A percentile compares a stretch with the other conserved stretches of the same genome.
Conservation (phyloP, 495 filamentous ascomycete species). For the Penicillium maclennaniae region DNA sequence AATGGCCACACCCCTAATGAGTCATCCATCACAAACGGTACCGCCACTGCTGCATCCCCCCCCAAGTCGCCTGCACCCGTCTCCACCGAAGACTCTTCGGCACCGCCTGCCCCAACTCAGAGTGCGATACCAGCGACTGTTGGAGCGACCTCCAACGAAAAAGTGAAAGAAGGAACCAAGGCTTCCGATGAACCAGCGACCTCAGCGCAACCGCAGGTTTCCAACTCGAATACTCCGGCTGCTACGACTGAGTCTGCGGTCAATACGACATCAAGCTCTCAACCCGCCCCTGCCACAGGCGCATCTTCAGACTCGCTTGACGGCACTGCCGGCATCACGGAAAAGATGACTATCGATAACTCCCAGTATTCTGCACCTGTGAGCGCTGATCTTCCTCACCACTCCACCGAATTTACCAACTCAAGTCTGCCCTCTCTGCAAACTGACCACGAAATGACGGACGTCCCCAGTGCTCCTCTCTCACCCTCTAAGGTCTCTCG, state of each 20-base stretch:
- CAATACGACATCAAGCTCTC: conserved; percentile 6
- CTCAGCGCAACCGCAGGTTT: not conserved
- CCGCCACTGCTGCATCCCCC: conserved; percentile 27
- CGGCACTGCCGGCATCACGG: conserved; percentile 5
- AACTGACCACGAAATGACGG: conserved; percentile 40
- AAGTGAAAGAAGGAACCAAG: conserved; percentile 9
- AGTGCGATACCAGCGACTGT: not conserved
- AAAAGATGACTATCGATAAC: conserved; percentile 20
- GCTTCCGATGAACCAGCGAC: not conserved
- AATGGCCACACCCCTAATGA: conserved; percentile 31
- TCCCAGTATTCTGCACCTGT: conserved; percentile 12
- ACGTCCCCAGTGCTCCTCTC: conserved; percentile 34
- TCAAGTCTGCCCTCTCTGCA: conserved; percentile 15
- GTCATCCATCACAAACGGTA: conserved; percentile 28
- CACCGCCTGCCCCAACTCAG: conserved; percentile 8
- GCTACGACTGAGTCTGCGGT: conserved; percentile 2
- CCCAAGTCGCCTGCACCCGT: conserved; percentile 31
- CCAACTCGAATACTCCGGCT: not conserved
- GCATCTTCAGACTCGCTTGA: conserved; percentile 4
- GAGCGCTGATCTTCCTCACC: conserved; percentile 37
- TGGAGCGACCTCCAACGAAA: conserved; percentile 7
- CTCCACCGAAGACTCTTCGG: conserved; percentile 1
- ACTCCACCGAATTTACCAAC: conserved; percentile 20
- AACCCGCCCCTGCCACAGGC: not conserved
- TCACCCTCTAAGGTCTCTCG: conserved; percentile 59